Base-by-base conservation (phyloP, 169 alveolate species). In the Eimeria brunetti region DNA sequence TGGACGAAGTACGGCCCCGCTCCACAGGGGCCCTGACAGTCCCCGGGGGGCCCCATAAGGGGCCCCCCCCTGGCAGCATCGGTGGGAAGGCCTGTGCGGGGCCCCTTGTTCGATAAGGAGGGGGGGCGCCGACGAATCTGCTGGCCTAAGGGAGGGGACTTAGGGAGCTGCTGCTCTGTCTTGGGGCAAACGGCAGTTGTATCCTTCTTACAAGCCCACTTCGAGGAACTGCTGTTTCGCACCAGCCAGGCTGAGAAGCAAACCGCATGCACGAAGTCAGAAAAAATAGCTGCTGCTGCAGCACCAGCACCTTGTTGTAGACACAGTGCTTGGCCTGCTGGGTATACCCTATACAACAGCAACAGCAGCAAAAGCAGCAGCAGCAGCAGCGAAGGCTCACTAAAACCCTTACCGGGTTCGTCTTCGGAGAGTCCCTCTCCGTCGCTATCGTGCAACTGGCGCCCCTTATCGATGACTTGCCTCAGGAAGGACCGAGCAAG, bases 351-450 rank as follows among this genome's bases (percentile, higher is more conserved):
- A 36, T 64, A 41, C 75, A 64, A 41, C n/a, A 64, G 76, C 76
- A 64, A 18, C 46, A 27, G 51, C 27, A 58, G n/a, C 5, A 18
- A 27, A 9, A 64, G 75, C 41, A 64, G 75, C 75, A 64, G 14
- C 75, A 64, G n/a, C 75, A 64, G 41, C 46, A 6, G 73, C 11
- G 44, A 38, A 30, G n/a, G 46, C 24, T 88, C 36, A 14, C 14
- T 11, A 22, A 36, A 6, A 12, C 1, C 51, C 95, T 76, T 75
- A 95, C 96, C 95, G 27, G 95, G 95, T 60, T 95, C 96, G 44
- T 88, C 96, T 36, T 95, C 94, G 1, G 96, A 95, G n/a, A 95
- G 93, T 27, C 96, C 96, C 64, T 95, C 96, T 22, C 96, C 96
- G 49, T 95, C 96, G 88, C 96, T 95, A 73, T 95, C 96, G 58